Evolutionary conservation across 1,139 yeast species (phyloP), one percentile per base, ranked within the genome.

Genomic region (Yamadazyma songkhlaensis): DNA sequence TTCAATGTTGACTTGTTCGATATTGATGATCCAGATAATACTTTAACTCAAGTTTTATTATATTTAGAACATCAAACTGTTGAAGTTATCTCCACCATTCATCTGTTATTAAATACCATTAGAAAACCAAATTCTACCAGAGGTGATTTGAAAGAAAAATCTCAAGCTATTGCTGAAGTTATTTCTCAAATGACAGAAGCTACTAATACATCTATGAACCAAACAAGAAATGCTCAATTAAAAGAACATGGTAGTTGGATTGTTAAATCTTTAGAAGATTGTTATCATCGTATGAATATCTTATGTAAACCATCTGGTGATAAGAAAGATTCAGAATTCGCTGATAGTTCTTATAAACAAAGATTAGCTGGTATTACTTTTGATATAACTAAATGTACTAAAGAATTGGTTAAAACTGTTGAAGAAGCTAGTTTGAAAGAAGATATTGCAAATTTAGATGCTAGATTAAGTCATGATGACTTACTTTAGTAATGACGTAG

Each of bases 351-450:
- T 48, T 84, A 88, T 67, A 85, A 84, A 60, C 97, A 90, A 62
- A 77, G 97, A 49, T 76, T 92, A 47, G 97, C 97, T 0, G 97
- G 97, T 2, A 84, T 89, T 46, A 89, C 96, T 15, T 92, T 89
- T 64, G 97, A 92, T 57, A 87, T 90, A 66, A 97, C 97, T 33
- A 88, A 92, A 61, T 85, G 95, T 59, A 90, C 97, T 9, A 90
- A 90, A 59, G 97, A 90, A 60, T 74, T 90, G 57, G 97, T 90
- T 25, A 90, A 89, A 66, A 85, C 96, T 2, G 96, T 90, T 6
- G 97, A 90, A 59, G 97, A 89, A 55, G 96, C 95, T 21, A 84
- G 92, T 55, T 67, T 89, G 52, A 84, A 84, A 51, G 90, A 83
- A 50, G 95, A 86, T 51, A 83, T 85, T 43, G 77, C 72, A 10